Conservation (phyloP, 495 filamentous ascomycete genomes). For the Penicillium steckii region DNA sequence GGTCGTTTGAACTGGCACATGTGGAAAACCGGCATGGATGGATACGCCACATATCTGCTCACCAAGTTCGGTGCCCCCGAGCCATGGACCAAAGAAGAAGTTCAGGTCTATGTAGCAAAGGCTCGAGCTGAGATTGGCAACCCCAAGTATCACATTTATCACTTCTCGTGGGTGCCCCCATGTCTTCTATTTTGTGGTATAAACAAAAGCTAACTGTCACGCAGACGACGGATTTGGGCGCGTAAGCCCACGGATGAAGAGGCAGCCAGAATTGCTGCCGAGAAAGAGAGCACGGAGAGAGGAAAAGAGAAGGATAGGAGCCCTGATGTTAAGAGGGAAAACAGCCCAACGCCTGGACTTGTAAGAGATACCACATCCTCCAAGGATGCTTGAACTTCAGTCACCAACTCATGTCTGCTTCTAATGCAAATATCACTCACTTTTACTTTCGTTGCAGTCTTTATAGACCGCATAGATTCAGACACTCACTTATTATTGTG, state of each 20-base stretch:
- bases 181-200: not conserved
- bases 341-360: not conserved
- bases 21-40: slow-evolving; percentile 20
- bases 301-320: not conserved
- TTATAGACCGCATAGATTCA: too few relatives aligned
- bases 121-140: not conserved
- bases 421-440: too few relatives aligned
- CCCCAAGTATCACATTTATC: not conserved
- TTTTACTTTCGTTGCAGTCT: too few relatives aligned
- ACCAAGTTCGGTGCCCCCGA: slow-evolving; percentile 6
- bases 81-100: slow-evolving; percentile 13
- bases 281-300: not conserved
- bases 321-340: not conserved
- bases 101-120: not conserved
- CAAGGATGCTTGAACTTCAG: too few relatives aligned
- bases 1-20: slow-evolving; percentile 7
- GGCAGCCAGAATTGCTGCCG: not conserved
- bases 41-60: slow-evolving; percentile 8
- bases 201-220: not conserved
- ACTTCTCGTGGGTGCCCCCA: not conserved
- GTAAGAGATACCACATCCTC: not conserved
- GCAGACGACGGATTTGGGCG: slow-evolving; percentile 4
- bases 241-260: slow-evolving; percentile 1
- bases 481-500: too few relatives aligned
- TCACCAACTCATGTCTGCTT: too few relatives aligned